Base-by-base conservation (phyloP, 2,329 filamentous ascomycete genomes). In the Harringtonia lauricola region DNA sequence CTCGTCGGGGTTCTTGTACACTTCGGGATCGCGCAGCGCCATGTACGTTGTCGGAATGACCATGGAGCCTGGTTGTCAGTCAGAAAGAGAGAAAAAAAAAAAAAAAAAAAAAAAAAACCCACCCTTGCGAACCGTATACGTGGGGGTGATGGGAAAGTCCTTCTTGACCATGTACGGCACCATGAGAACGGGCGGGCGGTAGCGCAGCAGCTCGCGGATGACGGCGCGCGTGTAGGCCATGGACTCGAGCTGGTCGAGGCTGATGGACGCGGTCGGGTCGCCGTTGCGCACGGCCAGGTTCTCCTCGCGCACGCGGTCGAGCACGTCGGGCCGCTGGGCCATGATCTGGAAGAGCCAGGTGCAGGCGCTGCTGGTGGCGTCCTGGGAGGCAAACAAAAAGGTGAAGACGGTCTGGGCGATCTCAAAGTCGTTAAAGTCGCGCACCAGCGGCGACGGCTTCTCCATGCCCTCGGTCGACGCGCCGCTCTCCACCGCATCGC, bases 301-400 rank as follows among this genome's bases (percentile, higher is more conserved):
- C 70, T 98, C 92, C 58, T 94, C 88, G 37, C 90, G 86, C 44
- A 98, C 77, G 55, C 86, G 86, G 58, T 90, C 85, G 43, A 96
- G 73, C 43, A 94, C 73, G 47, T 96, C 90, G n/a, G 90, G 90
- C 51, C 88, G 83, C 66, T 96, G 87, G 38, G 92, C 89, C 69
- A 87, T 81, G 57, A 87, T 76, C 68, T 98, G 92, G 74, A 95
- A 95, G 51, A 96, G 68, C 88, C 92, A 96, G 42, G 89, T 95
- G 56, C 77, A 80, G 49, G 92, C 90, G 57, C 86, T 94, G 66
- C 84, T 92, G 49, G 92, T 95, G 52, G 92, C 92, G 63, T 98
- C 92, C 66, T 96, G 92, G 4, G 89, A 95, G 48, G 92, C 90
- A 65, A 96, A 96, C 49, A 96, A 74, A 71, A 96, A 95, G 40